phyloP scores from a whole-genome alignment of 2,329 filamentous ascomycete genomes.

The Verticillium klebahnii region DNA sequence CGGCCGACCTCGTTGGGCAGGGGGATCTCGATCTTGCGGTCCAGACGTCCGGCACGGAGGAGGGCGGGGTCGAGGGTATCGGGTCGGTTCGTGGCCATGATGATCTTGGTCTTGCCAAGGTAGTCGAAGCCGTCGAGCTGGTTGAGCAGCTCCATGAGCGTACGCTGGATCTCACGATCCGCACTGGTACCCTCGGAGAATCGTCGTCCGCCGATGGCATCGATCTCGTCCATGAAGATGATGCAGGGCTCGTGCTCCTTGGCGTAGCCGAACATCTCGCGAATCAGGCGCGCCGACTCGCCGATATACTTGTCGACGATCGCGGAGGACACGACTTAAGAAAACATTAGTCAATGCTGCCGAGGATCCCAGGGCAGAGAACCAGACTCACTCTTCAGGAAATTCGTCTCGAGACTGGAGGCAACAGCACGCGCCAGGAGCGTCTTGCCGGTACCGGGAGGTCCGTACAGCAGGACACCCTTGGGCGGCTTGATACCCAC shows the following conservation, averaged over 20 bases:
- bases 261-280: constrained; percentile 99
- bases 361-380: constrained; percentile 1
- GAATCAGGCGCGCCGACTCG: constrained; percentile 92
- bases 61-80: constrained; percentile 93
- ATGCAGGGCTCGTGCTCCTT: constrained; percentile 99
- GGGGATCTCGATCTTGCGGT: constrained; percentile 97
- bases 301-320: constrained; percentile 99
- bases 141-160: constrained; percentile 97
- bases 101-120: constrained; percentile 98
- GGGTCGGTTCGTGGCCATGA: constrained; percentile 98
- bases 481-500: constrained; percentile 99
- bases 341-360: constrained; percentile 11
- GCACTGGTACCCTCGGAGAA: constrained; percentile 98
- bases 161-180: constrained; percentile 96
- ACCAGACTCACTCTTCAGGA: constrained; percentile 75
- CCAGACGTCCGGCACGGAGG: constrained; percentile 85
- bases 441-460: constrained; percentile 95
- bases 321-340: constrained; percentile 86
- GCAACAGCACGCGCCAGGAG: constrained; percentile 90
- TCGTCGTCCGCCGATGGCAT: constrained; percentile 92
- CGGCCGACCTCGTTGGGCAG: constrained; percentile 95
- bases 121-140: constrained; percentile 99
- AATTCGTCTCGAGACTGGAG: constrained; percentile 95
- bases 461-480: constrained; percentile 92
- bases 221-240: constrained; percentile 99